Conservation (phyloP, 345 rosid species). For the Noccaea bulbosa region DNA sequence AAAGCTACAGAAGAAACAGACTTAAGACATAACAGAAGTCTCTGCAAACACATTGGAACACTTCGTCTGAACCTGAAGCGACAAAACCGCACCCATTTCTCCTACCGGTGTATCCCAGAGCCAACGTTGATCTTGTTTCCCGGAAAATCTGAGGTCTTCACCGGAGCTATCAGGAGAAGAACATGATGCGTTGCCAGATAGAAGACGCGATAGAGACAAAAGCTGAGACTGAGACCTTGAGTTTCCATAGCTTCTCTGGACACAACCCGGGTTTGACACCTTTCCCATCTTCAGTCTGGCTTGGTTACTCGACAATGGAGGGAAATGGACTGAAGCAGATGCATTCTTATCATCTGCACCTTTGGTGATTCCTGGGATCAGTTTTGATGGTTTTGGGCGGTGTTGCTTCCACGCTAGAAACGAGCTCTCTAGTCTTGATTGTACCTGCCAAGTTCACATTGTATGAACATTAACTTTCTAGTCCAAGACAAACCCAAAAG, state of each 20-base stretch:
- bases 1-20: slow-evolving; percentile 29
- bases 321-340: slow-evolving; percentile 50
- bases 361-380: slow-evolving; percentile 32
- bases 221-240: slow-evolving; percentile 54
- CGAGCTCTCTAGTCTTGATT: slow-evolving; percentile 55
- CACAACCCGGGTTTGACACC: slow-evolving; percentile 22
- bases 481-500: not conserved
- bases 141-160: slow-evolving; percentile 32
- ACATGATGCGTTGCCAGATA: slow-evolving; percentile 37
- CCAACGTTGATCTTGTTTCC: slow-evolving; percentile 34
- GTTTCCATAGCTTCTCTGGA: slow-evolving; percentile 41
- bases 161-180: slow-evolving; percentile 17
- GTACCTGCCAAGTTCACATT: slow-evolving; percentile 53
- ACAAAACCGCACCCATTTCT: slow-evolving; percentile 56
- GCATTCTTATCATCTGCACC: slow-evolving; percentile 22
- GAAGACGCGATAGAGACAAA: slow-evolving; percentile 50
- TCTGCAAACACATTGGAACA: slow-evolving; percentile 41
- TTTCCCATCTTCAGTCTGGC: slow-evolving; percentile 52
- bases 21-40: slow-evolving; percentile 28
- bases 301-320: slow-evolving; percentile 31
- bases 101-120: slow-evolving; percentile 51
- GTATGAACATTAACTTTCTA: slow-evolving; percentile 3
- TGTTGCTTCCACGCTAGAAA: slow-evolving; percentile 58
- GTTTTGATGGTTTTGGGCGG: slow-evolving; percentile 43
- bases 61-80: slow-evolving; percentile 52